These are phyloP conservation scores for Colletotrichum australisinense DNA, from an alignment of 2,329 filamentous ascomycete species.

Conservation along the genomic window DNA sequence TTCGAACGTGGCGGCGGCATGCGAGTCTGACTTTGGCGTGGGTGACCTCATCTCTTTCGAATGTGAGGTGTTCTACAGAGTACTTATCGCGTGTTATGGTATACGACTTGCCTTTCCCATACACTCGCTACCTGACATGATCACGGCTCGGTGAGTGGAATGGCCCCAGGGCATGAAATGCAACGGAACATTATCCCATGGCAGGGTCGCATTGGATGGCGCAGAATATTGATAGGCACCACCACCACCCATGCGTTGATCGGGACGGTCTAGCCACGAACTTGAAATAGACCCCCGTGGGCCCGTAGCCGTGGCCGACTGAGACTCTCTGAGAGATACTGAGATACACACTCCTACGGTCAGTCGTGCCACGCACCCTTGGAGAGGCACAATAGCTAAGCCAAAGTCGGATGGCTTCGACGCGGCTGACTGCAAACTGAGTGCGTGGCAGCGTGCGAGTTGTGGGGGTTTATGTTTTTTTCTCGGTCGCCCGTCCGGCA, in stretches of 20 bases:
- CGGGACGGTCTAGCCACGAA: conserved; percentile 6
- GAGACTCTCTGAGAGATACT: too few relatives aligned
- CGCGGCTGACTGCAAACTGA: neutral
- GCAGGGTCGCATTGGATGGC: conserved; percentile 7
- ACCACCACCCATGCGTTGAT: conserved; percentile 26
- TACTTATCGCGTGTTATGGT: neutral
- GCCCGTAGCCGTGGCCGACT: neutral
- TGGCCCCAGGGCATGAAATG: neutral
- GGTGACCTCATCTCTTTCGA: neutral
- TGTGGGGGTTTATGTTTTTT: neutral
- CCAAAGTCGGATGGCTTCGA: neutral
- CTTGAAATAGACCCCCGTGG: conserved; percentile 1
- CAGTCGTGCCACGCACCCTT: too few relatives aligned
- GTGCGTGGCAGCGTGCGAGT: conserved; percentile 11
- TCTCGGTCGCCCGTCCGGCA: conserved; percentile 6
- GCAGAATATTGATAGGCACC: conserved; percentile 11
- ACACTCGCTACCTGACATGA: neutral
- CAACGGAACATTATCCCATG: conserved; percentile 21
- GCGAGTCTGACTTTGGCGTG: neutral
- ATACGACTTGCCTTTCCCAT: neutral
- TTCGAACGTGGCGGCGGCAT: neutral
- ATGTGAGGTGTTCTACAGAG: neutral
- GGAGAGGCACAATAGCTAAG: neutral
- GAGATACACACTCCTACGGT: too few relatives aligned
- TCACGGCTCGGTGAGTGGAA: neutral